Percentiles rank a stretch among this genome's conserved stretches.
phyloP scores from a whole-genome alignment of 164 flowering plant species.

The Liriodendron chinense region DNA sequence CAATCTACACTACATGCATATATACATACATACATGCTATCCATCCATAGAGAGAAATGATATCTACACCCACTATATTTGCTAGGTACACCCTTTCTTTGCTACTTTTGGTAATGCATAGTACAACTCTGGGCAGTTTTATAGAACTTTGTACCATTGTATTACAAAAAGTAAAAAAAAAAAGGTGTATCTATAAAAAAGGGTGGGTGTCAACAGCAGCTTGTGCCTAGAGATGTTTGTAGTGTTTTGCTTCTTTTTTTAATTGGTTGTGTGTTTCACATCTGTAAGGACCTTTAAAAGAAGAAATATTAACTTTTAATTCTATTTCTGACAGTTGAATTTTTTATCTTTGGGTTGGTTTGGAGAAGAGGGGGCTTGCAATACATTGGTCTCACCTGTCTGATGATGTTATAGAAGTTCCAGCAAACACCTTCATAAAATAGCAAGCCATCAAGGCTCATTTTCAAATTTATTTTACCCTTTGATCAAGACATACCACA shows the following conservation, averaged over 20 bases:
- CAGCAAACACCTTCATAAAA: background rate
- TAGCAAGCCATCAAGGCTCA: background rate
- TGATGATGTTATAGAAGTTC: background rate
- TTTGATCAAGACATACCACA: background rate
- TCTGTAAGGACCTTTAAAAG: too few relatives aligned
- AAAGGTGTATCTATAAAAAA: too few relatives aligned
- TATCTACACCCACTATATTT: background rate
- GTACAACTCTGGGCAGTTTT: background rate
- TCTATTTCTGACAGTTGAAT: too few relatives aligned
- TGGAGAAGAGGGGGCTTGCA: too few relatives aligned
- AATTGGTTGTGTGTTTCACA: too few relatives aligned
- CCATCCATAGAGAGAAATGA: background rate
- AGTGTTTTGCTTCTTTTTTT: too few relatives aligned
- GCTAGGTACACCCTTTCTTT: background rate
- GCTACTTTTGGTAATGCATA: background rate
- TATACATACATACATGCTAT: background rate
- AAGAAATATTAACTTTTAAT: too few relatives aligned
- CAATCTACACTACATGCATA: background rate
- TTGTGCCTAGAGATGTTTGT: too few relatives aligned
- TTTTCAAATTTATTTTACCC: background rate
- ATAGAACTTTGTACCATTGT: background rate
- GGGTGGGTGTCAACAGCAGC: too few relatives aligned
- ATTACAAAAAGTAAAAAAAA: too few relatives aligned
- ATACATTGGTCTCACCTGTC: too few relatives aligned
- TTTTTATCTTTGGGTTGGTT: too few relatives aligned